phyloP scores from a whole-genome alignment of 768 basidiomycete species.

The Pulveroboletus sp. region DNA sequence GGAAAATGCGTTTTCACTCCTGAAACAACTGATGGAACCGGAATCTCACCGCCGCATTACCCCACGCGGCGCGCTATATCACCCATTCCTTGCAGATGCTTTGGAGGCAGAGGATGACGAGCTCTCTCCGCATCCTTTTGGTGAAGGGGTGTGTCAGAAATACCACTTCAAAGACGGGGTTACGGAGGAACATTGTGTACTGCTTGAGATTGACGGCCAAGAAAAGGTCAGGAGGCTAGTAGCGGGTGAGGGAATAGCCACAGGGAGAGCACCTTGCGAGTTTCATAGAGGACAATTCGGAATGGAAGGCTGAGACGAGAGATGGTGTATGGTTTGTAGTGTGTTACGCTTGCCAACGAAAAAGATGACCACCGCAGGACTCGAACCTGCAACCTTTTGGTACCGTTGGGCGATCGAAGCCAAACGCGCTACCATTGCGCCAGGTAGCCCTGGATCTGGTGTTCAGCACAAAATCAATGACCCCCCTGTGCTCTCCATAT shows the following conservation, averaged over 20 bases:
- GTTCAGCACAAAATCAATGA: neutral
- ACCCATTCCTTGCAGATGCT: conserved; percentile 63
- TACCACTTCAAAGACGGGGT: conserved; percentile 59
- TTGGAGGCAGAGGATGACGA: conserved; percentile 54
- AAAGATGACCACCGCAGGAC: conserved; percentile 81
- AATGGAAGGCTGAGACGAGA: conserved; percentile 5
- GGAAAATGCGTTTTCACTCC: conserved; percentile 66
- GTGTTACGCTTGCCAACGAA: neutral
- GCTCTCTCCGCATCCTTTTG: conserved; percentile 63
- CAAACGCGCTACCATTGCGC: conserved; percentile 96
- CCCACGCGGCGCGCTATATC: conserved; percentile 69
- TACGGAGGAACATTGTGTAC: conserved; percentile 51
- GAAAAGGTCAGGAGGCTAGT: conserved; percentile 31
- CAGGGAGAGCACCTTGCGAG: conserved; percentile 59
- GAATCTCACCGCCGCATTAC: conserved; percentile 76
- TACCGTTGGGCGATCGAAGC: conserved; percentile 75
- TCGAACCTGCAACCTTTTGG: conserved; percentile 97
- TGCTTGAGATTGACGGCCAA: conserved; percentile 35
- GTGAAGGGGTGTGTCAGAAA: conserved; percentile 60
- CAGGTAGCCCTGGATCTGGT: conserved; percentile 48
- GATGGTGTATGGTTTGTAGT: neutral
- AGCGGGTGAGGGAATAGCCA: conserved; percentile 47
- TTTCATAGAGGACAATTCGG: conserved; percentile 39
- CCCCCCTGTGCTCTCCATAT: neutral
- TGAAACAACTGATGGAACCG: conserved; percentile 67